Percentiles rank a stretch among this genome's conserved stretches.
Conservation (phyloP, 352 stramenopile genomes). For the Globisporangium viniferum region DNA sequence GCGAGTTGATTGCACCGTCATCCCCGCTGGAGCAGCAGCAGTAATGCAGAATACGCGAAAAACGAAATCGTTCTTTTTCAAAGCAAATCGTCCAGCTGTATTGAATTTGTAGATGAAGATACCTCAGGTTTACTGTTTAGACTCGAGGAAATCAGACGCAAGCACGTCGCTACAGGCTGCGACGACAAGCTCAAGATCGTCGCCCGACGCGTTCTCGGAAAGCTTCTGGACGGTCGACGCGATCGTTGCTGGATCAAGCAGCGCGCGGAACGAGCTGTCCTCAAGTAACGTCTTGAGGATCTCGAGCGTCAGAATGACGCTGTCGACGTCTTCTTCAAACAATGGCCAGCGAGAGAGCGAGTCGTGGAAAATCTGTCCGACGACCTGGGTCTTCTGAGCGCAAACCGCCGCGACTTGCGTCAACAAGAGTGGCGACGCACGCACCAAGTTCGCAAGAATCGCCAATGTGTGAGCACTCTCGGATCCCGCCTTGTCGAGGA, state of each 20-base stretch:
- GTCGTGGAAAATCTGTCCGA: slow-evolving; percentile 43
- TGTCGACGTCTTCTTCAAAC: slow-evolving; percentile 64
- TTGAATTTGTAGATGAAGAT: background rate
- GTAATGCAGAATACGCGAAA: background rate
- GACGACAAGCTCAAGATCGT: slow-evolving; percentile 42
- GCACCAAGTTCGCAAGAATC: slow-evolving; percentile 37
- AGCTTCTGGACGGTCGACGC: slow-evolving; percentile 50
- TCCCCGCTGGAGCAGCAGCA: background rate
- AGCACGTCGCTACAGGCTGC: slow-evolving; percentile 36
- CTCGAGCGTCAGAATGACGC: slow-evolving; percentile 48
- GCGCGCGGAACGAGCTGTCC: slow-evolving; percentile 28
- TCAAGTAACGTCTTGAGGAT: slow-evolving; percentile 36
- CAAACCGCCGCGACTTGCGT: slow-evolving; percentile 40
- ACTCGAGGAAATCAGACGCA: slow-evolving; percentile 8
- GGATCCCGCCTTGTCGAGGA: slow-evolving; percentile 45
- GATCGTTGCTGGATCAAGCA: slow-evolving; percentile 39
- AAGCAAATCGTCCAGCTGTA: background rate
- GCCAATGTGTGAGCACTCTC: slow-evolving; percentile 49
- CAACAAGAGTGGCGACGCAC: slow-evolving; percentile 29
- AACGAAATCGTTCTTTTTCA: background rate
- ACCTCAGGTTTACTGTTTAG: background rate
- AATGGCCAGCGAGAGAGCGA: slow-evolving; percentile 51
- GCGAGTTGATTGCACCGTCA: slow-evolving; percentile 20
- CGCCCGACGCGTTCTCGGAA: slow-evolving; percentile 37
- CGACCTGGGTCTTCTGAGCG: slow-evolving; percentile 27